phyloP scores from a whole-genome alignment of 257 asterid species.

The Catharanthus roseus region DNA sequence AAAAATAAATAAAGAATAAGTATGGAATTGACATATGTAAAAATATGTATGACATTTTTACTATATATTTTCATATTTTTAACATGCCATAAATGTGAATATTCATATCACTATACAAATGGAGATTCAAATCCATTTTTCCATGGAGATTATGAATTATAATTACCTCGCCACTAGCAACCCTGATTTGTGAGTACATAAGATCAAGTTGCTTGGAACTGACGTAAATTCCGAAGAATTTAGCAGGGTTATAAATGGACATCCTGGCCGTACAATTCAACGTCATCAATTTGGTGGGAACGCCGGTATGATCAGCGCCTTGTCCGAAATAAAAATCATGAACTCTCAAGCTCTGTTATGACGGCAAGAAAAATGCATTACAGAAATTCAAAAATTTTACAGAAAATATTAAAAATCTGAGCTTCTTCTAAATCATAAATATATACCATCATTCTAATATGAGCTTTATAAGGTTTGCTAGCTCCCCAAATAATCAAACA shows the following conservation, averaged over 20 bases:
- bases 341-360: conserved; percentile 46
- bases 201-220: conserved; percentile 40
- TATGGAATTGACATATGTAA: too few relatives aligned
- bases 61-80: too few relatives aligned
- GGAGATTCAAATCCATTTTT: too few relatives aligned
- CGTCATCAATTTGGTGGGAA: conserved; percentile 55
- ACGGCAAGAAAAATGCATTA: too few relatives aligned
- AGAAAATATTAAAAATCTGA: not conserved
- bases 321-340: conserved; percentile 35
- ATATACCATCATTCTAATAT: conserved; percentile 43
- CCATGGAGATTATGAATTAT: too few relatives aligned
- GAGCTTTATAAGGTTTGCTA: conserved; percentile 36
- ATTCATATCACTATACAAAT: too few relatives aligned
- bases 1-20: too few relatives aligned
- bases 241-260: conserved; percentile 53
- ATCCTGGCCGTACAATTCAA: conserved; percentile 52
- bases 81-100: too few relatives aligned
- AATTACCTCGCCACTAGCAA: conserved; percentile 82
- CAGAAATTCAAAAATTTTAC: not conserved
- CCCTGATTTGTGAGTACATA: conserved; percentile 37
- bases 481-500: conserved; percentile 53
- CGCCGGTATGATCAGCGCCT: conserved; percentile 67
- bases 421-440: not conserved
- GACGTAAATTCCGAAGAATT: conserved; percentile 55
- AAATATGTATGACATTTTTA: too few relatives aligned